Evolutionary conservation across 306 rosid species (phyloP), one percentile per base, ranked within the genome.

Genomic region (Vicia villosa): DNA sequence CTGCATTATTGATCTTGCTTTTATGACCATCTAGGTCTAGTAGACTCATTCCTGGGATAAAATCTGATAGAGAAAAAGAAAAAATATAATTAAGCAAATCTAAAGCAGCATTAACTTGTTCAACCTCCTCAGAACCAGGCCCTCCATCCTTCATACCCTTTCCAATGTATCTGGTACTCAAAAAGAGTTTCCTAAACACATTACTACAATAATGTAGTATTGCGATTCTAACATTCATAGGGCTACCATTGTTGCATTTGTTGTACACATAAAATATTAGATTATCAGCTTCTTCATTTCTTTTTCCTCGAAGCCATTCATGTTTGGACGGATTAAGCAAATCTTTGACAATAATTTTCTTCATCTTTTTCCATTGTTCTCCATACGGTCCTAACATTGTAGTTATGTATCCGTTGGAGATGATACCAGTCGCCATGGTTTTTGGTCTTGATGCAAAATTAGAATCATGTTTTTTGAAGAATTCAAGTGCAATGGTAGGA

Each of bases 401-500:
- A 22, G 26, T 22, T 3, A 22, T 1, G 26, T 22, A 22, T 22
- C 26, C 3, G 26, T 22, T 22, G 1, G 26, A 22, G 26, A 22
- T 22, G 26, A 22, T 22, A 22, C 3, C 26, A 22, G 26, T 22
- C 2, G 26, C 3, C 26, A 22, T 22, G 26, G 26, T 22, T 22
- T 22, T 22, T 22, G 26, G 26, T 22, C 26, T 22, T 22, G 26
- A 22, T 22, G 26, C 26, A 22, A 22, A 22, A 22, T 22, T 22
- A 22, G 76, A 69, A 21, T 87, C 87, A 2, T 84, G 62, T 15
- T 68, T 78, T 66, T 75, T 84, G 15, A 84, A 47, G 30, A 84
- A 70, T 28, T 87, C 83, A 1, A 19, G 12, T 3, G 82, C 80
- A 30, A 87, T 47, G 42, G 28, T 11, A 4, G 76, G 76, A 1